Evolutionary conservation across 495 filamentous ascomycete species (phyloP), one percentile per base, ranked within the genome.

Genomic region (Immersiella caudata): DNA sequence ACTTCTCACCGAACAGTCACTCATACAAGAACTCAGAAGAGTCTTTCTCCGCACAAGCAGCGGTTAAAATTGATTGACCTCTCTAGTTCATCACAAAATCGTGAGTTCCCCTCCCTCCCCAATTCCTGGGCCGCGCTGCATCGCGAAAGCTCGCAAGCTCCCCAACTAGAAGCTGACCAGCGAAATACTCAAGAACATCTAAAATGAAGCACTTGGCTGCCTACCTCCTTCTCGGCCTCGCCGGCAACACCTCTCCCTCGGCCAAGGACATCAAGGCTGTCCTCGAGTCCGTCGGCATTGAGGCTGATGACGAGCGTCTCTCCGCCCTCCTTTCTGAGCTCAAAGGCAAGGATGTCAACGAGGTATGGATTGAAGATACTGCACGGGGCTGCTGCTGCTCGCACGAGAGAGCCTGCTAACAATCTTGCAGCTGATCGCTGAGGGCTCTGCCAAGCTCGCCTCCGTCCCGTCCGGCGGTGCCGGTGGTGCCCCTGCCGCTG

Each of bases 131-230:
- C n/a, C 40, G 40, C 40, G 2, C 40, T 14, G 2, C 40, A 5
- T 24, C 22, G 25, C 65, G 40, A 62, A 21, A n/a, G 29, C 29
- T 26, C 29, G 27, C 46, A 52, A 33, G 3, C 5, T 20, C 20
- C 12, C 8, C 21, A 20, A 35, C 29, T 63, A 4, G 6, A 6
- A 40, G 33, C 70, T 72, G 50, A 73, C 67, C 22, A 14, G n/a
- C 8, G 20, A 54, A 18, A 20, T 24, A 27, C 18, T 59, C 26
- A 65, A 68, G 64, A 69, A 40, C 67, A 65, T 46, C 33, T 84
- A 94, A 89, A 92, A 99, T 99, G 95, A 99, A 98, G 94, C 90
- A 98, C 85, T 91, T 99, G 84, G 96, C 95, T 79, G 94, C 95
- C 78, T 99, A 97, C 89, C 92, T 99, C 75, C 95, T 99, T 79